Conservation (phyloP, 257 asterid genomes). For the Agastache rugosa region DNA sequence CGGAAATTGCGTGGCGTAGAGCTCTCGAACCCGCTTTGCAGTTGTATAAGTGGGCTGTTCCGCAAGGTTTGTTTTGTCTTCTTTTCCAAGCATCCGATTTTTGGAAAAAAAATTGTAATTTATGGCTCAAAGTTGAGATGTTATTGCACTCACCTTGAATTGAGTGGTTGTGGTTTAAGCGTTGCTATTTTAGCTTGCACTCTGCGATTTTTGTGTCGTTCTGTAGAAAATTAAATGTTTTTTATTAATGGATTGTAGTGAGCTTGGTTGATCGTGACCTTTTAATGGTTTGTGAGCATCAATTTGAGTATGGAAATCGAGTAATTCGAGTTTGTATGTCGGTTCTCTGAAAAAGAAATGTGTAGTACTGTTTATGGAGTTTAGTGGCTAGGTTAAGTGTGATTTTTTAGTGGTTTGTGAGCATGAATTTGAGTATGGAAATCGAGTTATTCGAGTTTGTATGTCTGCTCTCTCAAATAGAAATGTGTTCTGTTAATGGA, state of each 20-base stretch:
- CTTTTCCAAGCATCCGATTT: background rate
- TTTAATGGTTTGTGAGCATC: background rate
- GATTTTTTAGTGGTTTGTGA: background rate
- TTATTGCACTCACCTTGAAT: background rate
- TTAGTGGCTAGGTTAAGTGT: background rate
- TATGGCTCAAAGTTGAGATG: constrained; percentile 2
- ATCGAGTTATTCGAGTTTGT: background rate
- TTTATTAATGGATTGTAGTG: background rate
- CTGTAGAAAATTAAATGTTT: background rate
- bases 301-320: background rate
- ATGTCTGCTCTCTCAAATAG: background rate
- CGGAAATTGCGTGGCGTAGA: constrained; percentile 84
- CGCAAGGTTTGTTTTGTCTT: constrained; percentile 53
- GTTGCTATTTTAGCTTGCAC: constrained; percentile 12
- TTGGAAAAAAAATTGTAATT: background rate
- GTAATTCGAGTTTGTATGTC: background rate
- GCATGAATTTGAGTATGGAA: background rate
- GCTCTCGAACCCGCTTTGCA: constrained; percentile 93
- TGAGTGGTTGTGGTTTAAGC: background rate
- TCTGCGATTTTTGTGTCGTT: background rate
- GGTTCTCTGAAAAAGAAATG: background rate
- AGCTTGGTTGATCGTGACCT: background rate
- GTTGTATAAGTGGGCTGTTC: constrained; percentile 79
- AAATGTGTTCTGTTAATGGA: background rate
- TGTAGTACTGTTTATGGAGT: background rate